A percentile compares a stretch with the other conserved stretches of the same genome.
Evolutionary conservation across 2,329 filamentous ascomycete genomes (phyloP).

Genomic region (Aspergillus jensenii): DNA sequence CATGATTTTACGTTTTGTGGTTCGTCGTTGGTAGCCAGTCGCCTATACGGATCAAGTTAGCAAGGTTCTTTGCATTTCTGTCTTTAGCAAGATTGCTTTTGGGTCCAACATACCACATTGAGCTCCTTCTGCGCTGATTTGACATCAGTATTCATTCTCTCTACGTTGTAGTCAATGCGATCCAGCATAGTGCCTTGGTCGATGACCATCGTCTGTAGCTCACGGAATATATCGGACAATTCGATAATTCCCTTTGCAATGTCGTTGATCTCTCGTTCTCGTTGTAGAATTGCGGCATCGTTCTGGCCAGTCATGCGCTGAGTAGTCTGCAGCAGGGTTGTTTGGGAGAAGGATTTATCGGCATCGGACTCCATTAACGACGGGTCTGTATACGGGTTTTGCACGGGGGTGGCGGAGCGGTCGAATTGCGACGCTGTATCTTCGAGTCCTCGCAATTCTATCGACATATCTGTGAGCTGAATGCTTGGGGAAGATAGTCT

Average conservation of each 20-base stretch:
- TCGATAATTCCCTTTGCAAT: constrained; percentile 99
- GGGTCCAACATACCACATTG: constrained; percentile 59
- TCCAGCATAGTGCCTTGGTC: constrained; percentile 89
- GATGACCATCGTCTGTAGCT: constrained; percentile 93
- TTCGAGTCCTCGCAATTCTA: constrained; percentile 73
- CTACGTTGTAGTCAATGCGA: constrained; percentile 97
- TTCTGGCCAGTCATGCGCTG: constrained; percentile 61
- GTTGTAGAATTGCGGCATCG: constrained; percentile 82
- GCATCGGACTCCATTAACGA: constrained; percentile 91
- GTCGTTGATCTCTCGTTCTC: constrained; percentile 94
- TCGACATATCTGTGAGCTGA: constrained; percentile 10
- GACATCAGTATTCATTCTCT: constrained; percentile 89
- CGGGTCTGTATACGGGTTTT: constrained; percentile 75
- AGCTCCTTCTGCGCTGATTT: constrained; percentile 92
- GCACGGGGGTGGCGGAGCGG: constrained; percentile 49
- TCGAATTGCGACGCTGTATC: constrained; percentile 57
- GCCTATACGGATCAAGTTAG: constrained; percentile 44
- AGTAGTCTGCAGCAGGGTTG: constrained; percentile 76
- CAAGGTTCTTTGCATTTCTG: constrained; percentile 6
- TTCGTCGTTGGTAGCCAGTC: constrained; percentile 82
- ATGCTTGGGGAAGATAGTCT: background rate
- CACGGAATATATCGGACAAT: constrained; percentile 92
- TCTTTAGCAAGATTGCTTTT: background rate
- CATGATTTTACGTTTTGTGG: constrained; percentile 89
- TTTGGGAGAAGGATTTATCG: constrained; percentile 88